Percentiles rank a stretch among this genome's conserved stretches.
Conservation (phyloP, 305 asterid genomes). For the Ilex paraguariensis region DNA sequence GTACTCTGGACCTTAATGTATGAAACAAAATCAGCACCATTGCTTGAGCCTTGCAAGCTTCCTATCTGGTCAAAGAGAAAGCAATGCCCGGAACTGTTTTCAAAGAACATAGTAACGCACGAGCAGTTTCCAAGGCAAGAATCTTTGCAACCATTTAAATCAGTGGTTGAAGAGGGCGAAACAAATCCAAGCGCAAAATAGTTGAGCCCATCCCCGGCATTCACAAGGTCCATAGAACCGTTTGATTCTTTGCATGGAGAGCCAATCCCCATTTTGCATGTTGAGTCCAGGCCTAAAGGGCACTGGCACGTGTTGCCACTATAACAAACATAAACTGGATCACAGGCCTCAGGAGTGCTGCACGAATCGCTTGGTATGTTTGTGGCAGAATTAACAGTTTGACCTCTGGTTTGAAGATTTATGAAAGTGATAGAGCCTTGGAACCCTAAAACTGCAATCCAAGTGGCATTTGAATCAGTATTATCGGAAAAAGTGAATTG, state of each 20-base stretch:
- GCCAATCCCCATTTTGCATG: neutral
- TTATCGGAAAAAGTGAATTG: slow-evolving; percentile 56
- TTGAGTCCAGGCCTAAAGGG: slow-evolving; percentile 32
- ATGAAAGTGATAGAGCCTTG: slow-evolving; percentile 60
- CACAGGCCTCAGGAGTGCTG: slow-evolving; percentile 73
- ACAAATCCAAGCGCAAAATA: neutral
- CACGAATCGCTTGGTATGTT: slow-evolving; percentile 66
- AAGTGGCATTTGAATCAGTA: slow-evolving; percentile 38
- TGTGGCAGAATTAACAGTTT: slow-evolving; percentile 27
- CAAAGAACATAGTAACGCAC: neutral
- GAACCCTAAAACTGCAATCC: slow-evolving; percentile 59
- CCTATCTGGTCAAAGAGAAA: neutral
- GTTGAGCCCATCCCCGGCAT: neutral
- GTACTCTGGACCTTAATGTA: neutral
- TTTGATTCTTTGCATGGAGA: neutral
- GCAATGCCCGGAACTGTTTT: neutral
- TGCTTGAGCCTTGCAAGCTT: neutral
- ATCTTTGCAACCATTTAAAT: neutral
- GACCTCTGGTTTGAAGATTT: slow-evolving; percentile 35
- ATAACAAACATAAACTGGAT: slow-evolving; percentile 52
- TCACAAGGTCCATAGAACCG: neutral
- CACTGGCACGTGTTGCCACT: slow-evolving; percentile 68
- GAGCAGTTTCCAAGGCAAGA: neutral
- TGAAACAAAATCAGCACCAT: neutral
- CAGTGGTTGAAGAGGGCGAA: neutral